Evolutionary conservation across 2,329 filamentous ascomycete genomes (phyloP), one percentile per base, ranked within the genome.

Genomic region (Fusarium globosum): DNA sequence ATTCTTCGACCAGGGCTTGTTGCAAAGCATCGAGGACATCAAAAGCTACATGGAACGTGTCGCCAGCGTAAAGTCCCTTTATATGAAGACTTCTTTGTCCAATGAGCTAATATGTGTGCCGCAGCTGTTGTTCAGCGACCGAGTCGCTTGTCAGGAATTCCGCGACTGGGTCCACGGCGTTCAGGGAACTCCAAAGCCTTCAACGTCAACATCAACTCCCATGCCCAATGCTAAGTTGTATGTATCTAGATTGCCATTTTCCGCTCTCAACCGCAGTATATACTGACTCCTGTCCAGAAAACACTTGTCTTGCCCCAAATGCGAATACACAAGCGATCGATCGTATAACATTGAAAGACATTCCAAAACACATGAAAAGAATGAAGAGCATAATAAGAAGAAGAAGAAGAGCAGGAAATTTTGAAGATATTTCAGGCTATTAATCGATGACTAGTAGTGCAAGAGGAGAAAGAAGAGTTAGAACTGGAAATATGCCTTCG

Each of bases 1-100:
- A 0, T 73, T 77, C 28, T 67, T 77, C 8, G 55, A 69, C 6
- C 28, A 59, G 8, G 75, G 75, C 0, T 41, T 65, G 4, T 26
- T 77, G 9, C 73, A 75, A 14, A 66, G 28, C 6, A 41, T 59
- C 0, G 26, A 68, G 2, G 56, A 74, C 8, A 72, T 62, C 14
- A 41, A 55, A 21, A 38, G 20, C 8, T 77, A 72, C 14, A 72
- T 77, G 56, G 20, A 28, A 3, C 18, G 6, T 2, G 13, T 66
- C n/a, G 71, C 58, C 4, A 9, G 15, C 2, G 75, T 76, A 20
- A 20, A 60, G 74, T 26, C 33, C 33, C 15, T 35, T 15, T 35
- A 14, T 35, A 15, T 35, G 33, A 15, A 5, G 3, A 14, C 2
- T 1, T 35, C 14, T 15, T 35, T 35, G 33, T 4, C 15, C 2